Base-by-base conservation (phyloP, 257 asterid genomes). In the Apocynum venetum region DNA sequence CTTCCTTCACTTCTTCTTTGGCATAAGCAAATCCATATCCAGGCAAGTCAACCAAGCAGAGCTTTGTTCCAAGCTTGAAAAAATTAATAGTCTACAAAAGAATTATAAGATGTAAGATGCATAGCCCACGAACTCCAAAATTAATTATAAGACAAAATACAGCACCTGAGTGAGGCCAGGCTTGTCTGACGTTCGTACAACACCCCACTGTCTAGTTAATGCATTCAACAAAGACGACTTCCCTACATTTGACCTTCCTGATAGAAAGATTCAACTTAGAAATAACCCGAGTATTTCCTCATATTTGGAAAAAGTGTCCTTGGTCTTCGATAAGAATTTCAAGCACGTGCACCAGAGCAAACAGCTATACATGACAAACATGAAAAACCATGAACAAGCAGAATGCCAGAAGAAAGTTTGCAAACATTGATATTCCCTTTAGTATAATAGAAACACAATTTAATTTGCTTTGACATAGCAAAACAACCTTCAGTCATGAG, bases 11-110 rank as follows among this genome's bases (percentile, higher is more conserved):
- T 77, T 93, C 98, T 79, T 91, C 98, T 85, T 96, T 93, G 40
- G 98, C 99, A 89, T 87, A 96, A 53, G 98, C 97, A 91, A 96
- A 96, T 78, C 99, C 99, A 82, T 96, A 96, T 79, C 98, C 99
- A 78, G 99, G 97, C 89, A 96, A 89, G 87, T 96, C 99, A 59
- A 96, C 99, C 84, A 96, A 83, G 80, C 89, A 84, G 40, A 90
- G 85, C 85, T 91, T 96, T 72, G 96, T 64, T 83, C 89, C 99
- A 75, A 91, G 97, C 51, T 89, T 87, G 88, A 93, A 96, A 82
- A 96, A 96, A 80, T 96, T 93, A 77, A 93, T 89, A 55, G 89
- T 85, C 98, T 93, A 84, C 89, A 87, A 75, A 84, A 78, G 72
- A 74, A 73, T 72, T 49, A 65, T 52, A 59, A 79, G 83, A 35